phyloP scores from a whole-genome alignment of 208 protist species.

The Acanthamoeba lenticulata region DNA sequence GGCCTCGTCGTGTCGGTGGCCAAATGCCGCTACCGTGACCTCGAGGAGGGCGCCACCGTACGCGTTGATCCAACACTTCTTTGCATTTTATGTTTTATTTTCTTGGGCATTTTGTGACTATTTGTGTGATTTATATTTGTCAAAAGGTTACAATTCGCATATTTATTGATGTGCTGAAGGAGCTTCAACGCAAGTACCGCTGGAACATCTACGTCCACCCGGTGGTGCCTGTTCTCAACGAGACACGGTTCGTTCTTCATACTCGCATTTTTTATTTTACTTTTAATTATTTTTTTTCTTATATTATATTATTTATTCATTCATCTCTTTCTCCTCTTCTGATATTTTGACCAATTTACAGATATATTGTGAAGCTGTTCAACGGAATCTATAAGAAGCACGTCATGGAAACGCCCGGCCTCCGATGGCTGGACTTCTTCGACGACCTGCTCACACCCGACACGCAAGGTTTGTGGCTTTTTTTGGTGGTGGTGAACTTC shows the following conservation, averaged over 20 bases:
- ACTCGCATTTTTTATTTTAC: neutral
- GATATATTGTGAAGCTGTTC: conserved; percentile 73
- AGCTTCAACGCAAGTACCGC: conserved; percentile 36
- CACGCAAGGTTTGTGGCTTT: too few relatives aligned
- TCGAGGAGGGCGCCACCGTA: neutral
- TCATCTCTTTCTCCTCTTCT: neutral
- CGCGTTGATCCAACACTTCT: neutral
- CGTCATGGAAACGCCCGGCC: neutral
- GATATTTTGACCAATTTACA: neutral
- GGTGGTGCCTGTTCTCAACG: conserved; percentile 83
- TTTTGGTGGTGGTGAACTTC: neutral
- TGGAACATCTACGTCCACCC: conserved; percentile 81
- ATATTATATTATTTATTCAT: neutral
- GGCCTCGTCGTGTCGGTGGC: conserved; percentile 81
- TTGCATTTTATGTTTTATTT: conserved; percentile 16
- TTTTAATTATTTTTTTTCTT: neutral
- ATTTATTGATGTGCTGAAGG: conserved; percentile 75
- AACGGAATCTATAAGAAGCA: conserved; percentile 73
- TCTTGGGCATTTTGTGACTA: neutral
- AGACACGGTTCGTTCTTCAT: conserved; percentile 72
- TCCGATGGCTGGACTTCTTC: conserved; percentile 82
- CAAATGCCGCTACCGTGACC: conserved; percentile 75
- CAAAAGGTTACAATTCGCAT: conserved; percentile 71
- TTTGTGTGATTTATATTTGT: neutral
- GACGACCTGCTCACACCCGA: conserved; percentile 62